Conservation (phyloP, 2,329 filamentous ascomycete species). For the Huntiella decipiens region DNA sequence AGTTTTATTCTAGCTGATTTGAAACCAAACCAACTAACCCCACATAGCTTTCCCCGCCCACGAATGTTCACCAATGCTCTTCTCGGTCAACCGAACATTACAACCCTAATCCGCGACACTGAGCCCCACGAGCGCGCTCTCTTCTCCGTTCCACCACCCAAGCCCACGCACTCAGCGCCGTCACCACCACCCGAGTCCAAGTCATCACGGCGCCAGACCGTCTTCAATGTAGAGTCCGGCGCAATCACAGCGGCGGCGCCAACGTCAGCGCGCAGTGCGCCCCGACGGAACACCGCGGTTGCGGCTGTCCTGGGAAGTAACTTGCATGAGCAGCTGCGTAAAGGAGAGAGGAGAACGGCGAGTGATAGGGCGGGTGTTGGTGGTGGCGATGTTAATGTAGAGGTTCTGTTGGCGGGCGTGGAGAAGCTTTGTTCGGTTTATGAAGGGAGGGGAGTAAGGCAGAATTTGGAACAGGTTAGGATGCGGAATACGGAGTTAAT, state of each 20-base stretch:
- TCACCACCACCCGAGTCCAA: constrained; percentile 19
- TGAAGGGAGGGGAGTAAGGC: constrained; percentile 56
- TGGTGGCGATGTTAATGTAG: constrained; percentile 62
- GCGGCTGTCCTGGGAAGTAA: constrained; percentile 76
- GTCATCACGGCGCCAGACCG: constrained; percentile 32
- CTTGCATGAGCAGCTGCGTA: constrained; percentile 60
- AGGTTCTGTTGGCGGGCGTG: constrained; percentile 65
- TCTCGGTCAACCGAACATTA: constrained; percentile 77
- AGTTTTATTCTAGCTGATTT: constrained; percentile 15
- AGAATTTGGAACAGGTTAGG: constrained; percentile 56
- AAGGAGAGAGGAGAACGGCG: constrained; percentile 25
- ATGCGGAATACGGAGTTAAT: constrained; percentile 51
- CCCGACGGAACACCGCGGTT: constrained; percentile 62
- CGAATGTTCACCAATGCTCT: constrained; percentile 92
- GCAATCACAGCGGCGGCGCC: constrained; percentile 37
- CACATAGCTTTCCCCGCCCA: constrained; percentile 59
- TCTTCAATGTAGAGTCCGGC: constrained; percentile 45
- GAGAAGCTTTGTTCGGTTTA: constrained; percentile 85
- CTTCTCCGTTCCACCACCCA: constrained; percentile 62
- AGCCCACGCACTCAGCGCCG: constrained; percentile 27
- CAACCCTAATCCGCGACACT: constrained; percentile 81
- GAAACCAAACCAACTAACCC: constrained; percentile 4
- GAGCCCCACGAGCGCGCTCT: constrained; percentile 86
- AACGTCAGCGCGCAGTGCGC: constrained; percentile 28
- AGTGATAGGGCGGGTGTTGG: constrained; percentile 17